Evolutionary conservation across 2,329 filamentous ascomycete genomes (phyloP), one percentile per base, ranked within the genome.

Genomic region (Phaeophleospora eucalypticola): DNA sequence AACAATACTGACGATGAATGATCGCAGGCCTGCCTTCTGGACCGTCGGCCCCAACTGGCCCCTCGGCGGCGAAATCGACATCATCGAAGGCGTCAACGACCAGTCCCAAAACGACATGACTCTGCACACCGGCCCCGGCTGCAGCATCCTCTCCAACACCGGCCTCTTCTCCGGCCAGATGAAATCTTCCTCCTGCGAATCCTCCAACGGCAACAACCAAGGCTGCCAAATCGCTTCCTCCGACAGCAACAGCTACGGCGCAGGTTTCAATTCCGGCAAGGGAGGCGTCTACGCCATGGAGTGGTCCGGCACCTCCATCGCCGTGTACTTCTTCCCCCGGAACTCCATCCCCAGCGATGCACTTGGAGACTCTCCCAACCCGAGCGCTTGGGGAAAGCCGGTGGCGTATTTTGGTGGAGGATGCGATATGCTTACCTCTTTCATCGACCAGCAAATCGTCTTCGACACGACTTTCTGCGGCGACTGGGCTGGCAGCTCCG

Each of bases 141-240:
- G 66, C 58, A 51, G 55, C 3, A 59, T 66, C 46, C 53, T 46
- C 36, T 52, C 54, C 41, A 59, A 64, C 37, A 59, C 62, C 32
- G 86, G 86, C 38, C 87, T 90, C 74, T 89, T 68, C 83, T 85
- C 27, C 74, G 93, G 14, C 83, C 88, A 71, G 7, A 74, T 83
- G 54, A 52, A 45, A 8, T 61, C 60, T 3, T 48, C 49, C 10
- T 58, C 61, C 47, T 69, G 66, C 47, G 54, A 60, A 19, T 57
- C 65, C 9, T 77, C 77, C 1, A 70, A 77, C 57, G 49, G 40
- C 27, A 47, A 46, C 36, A 64, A 65, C 44, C 52, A 44, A 8
- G 64, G 65, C 32, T 66, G 63, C 49, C 50, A 55, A 21, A 73
- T 75, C 41, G 64, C 72, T 36, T 79, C 77, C 55, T 87, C 82